phyloP scores from a whole-genome alignment of 2,329 filamentous ascomycete species.

The Penicillium sp. region DNA sequence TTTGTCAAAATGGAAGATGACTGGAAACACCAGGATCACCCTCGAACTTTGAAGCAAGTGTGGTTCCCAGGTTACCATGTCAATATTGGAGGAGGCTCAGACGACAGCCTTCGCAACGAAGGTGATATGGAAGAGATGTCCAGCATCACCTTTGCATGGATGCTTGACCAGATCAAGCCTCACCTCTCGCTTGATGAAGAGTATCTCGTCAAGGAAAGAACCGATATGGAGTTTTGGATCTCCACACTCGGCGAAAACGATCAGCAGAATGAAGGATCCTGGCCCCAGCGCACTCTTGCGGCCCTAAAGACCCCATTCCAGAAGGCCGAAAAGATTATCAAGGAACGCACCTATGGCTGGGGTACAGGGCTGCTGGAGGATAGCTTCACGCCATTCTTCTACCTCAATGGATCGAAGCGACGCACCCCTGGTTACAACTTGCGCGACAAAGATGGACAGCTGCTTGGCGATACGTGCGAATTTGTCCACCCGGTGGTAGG shows the following conservation, averaged over 20 bases:
- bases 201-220: conserved; percentile 9
- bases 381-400: conserved; percentile 18
- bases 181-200: conserved; percentile 15
- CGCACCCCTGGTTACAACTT: conserved; percentile 18
- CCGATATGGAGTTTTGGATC: conserved; percentile 6
- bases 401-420: conserved; percentile 13
- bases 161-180: conserved; percentile 24
- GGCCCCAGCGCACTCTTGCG: neutral
- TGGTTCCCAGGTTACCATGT: conserved; percentile 59
- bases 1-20: conserved; percentile 12
- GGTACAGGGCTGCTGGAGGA: conserved; percentile 14
- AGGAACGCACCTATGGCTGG: conserved; percentile 15
- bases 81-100: conserved; percentile 53
- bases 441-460: conserved; percentile 1
- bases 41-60: conserved; percentile 49
- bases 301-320: neutral
- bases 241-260: neutral
- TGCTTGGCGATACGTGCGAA: conserved; percentile 17
- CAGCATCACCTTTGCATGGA: conserved; percentile 23
- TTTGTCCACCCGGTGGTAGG: conserved; percentile 22
- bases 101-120: conserved; percentile 23
- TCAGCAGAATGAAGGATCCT: neutral
- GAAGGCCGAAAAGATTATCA: neutral
- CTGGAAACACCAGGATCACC: conserved; percentile 12
- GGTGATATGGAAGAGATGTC: conserved; percentile 29